phyloP scores from a whole-genome alignment of 352 stramenopile genomes.

The Phytophthora pinifolia region DNA sequence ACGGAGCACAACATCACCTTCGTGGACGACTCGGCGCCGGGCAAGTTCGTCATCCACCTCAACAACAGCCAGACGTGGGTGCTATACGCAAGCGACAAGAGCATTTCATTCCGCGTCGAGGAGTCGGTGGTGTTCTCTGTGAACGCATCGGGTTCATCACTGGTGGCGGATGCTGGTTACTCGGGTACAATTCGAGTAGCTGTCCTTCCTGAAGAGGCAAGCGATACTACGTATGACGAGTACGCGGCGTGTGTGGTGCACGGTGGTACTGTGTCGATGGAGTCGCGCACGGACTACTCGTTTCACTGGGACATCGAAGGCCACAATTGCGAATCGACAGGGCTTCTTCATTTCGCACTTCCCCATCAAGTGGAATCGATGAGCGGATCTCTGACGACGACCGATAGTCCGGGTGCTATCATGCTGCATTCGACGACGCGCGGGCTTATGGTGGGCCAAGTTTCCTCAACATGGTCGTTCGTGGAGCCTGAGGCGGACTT shows the following conservation, averaged over 20 bases:
- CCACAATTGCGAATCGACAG: constrained; percentile 36
- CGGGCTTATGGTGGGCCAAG: constrained; percentile 50
- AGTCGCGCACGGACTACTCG: constrained; percentile 60
- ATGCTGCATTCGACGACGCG: constrained; percentile 54
- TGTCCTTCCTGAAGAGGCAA: constrained; percentile 38
- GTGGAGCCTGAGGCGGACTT: constrained; percentile 48
- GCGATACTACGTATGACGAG: constrained; percentile 50
- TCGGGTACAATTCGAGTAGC: constrained; percentile 58
- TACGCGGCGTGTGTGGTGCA: constrained; percentile 59
- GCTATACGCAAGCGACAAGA: constrained; percentile 54
- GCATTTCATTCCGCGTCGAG: constrained; percentile 43
- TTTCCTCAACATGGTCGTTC: constrained; percentile 48
- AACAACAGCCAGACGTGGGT: constrained; percentile 79
- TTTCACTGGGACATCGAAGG: constrained; percentile 49
- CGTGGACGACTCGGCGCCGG: constrained; percentile 34
- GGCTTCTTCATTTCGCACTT: constrained; percentile 70
- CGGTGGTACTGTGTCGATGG: constrained; percentile 49
- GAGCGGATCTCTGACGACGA: constrained; percentile 7
- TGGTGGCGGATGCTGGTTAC: constrained; percentile 44
- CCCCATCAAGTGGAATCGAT: constrained; percentile 62
- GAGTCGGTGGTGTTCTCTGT: constrained; percentile 33
- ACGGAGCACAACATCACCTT: constrained; percentile 52
- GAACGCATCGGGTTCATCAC: constrained; percentile 37
- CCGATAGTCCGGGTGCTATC: constrained; percentile 32
- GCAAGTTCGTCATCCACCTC: constrained; percentile 61